Evolutionary conservation across 148 eudicot genomes (phyloP).

Genomic region (Beta vulgaris): DNA sequence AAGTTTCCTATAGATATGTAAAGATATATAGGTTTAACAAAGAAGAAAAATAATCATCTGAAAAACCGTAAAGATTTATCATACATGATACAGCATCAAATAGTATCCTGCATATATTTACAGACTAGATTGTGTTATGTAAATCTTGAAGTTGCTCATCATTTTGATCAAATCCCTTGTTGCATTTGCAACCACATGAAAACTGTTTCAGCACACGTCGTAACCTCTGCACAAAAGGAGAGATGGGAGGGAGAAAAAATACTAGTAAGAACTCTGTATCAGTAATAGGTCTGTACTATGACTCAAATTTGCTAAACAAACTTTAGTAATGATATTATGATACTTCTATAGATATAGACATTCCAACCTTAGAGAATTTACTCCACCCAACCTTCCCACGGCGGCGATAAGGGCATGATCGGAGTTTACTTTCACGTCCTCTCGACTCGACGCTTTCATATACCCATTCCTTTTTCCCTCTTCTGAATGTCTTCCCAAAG

Average conservation of each 20-base stretch:
- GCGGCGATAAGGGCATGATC: conserved; percentile 10
- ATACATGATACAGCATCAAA: not conserved
- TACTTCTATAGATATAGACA: not conserved
- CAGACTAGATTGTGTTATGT: not conserved
- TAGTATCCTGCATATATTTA: not conserved
- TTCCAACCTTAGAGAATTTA: conserved; percentile 24
- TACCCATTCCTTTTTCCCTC: conserved; percentile 28
- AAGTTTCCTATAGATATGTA: too few species aligned
- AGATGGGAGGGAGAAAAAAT: too few species aligned
- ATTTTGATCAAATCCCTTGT: conserved; percentile 15
- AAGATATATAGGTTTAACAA: not conserved
- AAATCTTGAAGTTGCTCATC: conserved; percentile 15
- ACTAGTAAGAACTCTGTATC: too few species aligned
- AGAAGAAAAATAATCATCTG: not conserved
- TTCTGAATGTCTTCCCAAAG: conserved; percentile 22
- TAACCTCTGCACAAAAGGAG: conserved; percentile 42
- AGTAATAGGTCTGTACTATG: too few species aligned
- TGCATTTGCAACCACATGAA: conserved; percentile 36
- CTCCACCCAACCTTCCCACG: conserved; percentile 3
- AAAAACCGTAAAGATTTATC: not conserved
- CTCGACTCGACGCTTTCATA: conserved; percentile 33
- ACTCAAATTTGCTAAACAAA: too few species aligned
- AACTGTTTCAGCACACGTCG: conserved; percentile 30
- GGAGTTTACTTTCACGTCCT: conserved; percentile 10
- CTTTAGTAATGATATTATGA: too few species aligned